A percentile compares a stretch with the other conserved stretches of the same genome.
phyloP scores from a whole-genome alignment of 305 asterid genomes.

The Fraxinus platypoda region DNA sequence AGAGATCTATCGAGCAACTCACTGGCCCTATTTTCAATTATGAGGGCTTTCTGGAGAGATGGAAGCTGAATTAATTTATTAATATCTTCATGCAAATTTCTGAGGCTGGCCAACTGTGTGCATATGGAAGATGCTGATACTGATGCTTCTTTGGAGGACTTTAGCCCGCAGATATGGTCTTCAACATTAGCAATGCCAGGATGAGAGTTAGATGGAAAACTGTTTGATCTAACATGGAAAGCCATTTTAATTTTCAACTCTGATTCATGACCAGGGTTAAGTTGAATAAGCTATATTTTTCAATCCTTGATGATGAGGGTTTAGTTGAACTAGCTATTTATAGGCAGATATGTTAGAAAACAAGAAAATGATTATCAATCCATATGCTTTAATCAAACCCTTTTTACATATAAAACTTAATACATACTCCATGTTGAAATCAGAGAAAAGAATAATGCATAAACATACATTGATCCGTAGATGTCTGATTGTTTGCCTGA shows the following conservation, averaged over 20 bases:
- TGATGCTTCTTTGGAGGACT: constrained; percentile 20
- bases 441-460: too few species aligned
- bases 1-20: constrained; percentile 29
- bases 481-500: too few species aligned
- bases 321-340: constrained; percentile 6
- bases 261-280: background rate
- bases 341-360: too few species aligned
- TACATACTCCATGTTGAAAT: too few species aligned
- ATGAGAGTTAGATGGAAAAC: constrained; percentile 29
- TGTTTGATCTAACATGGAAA: constrained; percentile 14
- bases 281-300: too few species aligned
- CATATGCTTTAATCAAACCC: too few species aligned
- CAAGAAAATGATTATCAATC: too few species aligned
- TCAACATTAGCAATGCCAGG: constrained; percentile 16
- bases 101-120: constrained; percentile 20
- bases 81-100: constrained; percentile 19
- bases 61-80: constrained; percentile 23
- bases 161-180: constrained; percentile 25
- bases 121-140: constrained; percentile 14
- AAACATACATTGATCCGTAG: too few species aligned
- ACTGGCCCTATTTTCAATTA: background rate
- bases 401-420: too few species aligned
- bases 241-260: background rate
- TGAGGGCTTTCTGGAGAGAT: constrained; percentile 14
- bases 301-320: too few species aligned